These are phyloP conservation scores for Cladophialophora exuberans DNA, from an alignment of 2,329 filamentous ascomycete species.

Conservation along the genomic window DNA sequence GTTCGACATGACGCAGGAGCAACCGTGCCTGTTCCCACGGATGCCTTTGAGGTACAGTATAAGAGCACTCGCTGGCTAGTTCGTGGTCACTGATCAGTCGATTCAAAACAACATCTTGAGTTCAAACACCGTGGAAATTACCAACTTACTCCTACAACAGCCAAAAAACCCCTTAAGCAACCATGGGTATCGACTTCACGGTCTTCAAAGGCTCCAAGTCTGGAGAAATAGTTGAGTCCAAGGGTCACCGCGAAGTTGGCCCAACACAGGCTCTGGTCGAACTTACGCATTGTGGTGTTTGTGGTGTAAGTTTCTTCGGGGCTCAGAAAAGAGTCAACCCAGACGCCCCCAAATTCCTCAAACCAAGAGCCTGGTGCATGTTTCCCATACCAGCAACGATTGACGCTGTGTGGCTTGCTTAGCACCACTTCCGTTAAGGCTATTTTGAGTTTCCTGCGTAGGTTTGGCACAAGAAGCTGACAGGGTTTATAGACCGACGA, in stretches of 20 bases:
- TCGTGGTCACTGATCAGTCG: too few relatives aligned
- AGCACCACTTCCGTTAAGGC: too few relatives aligned
- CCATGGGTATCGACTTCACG: slow-evolving; percentile 27
- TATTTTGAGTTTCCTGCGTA: too few relatives aligned
- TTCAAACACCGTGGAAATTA: too few relatives aligned
- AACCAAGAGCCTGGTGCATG: too few relatives aligned
- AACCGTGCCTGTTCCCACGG: too few relatives aligned
- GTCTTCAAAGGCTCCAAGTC: slow-evolving; percentile 31
- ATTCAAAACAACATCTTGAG: background rate
- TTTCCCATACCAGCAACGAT: too few relatives aligned
- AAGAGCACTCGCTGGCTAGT: background rate
- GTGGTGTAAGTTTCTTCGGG: slow-evolving; percentile 8
- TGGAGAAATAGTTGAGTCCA: slow-evolving; percentile 24
- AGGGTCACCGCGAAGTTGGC: slow-evolving; percentile 20
- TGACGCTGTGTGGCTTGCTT: too few relatives aligned
- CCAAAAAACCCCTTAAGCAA: background rate
- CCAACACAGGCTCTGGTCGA: slow-evolving; percentile 28
- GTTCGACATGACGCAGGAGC: too few relatives aligned
- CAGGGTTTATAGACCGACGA: slow-evolving; percentile 23
- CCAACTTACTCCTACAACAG: background rate
- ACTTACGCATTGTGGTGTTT: slow-evolving; percentile 28
- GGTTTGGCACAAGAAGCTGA: background rate
- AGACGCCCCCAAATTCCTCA: too few relatives aligned
- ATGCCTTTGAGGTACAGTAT: too few relatives aligned
- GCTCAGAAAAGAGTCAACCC: too few relatives aligned